These are phyloP conservation scores for Stachybotrys echinatus DNA, from an alignment of 2,329 filamentous ascomycete species.

Conservation along the genomic window DNA sequence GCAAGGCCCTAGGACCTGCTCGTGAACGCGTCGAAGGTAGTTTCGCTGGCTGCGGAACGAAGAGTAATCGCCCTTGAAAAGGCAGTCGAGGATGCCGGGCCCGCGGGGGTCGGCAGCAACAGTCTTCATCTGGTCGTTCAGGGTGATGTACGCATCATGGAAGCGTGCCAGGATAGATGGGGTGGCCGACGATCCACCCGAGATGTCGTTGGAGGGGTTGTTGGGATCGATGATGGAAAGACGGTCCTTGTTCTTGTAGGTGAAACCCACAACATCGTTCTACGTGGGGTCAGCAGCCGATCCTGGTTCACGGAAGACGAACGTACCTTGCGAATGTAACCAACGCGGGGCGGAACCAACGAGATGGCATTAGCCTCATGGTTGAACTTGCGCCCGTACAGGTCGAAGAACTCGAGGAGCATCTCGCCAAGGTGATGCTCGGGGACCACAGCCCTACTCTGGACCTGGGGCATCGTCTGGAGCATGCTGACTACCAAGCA, in stretches of 20 bases:
- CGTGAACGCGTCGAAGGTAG: conserved; percentile 51
- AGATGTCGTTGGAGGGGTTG: conserved; percentile 78
- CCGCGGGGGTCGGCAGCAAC: conserved; percentile 29
- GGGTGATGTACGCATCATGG: conserved; percentile 50
- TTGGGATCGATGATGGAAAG: conserved; percentile 93
- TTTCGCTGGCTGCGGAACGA: conserved; percentile 66
- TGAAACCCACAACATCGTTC: conserved; percentile 38
- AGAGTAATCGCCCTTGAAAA: conserved; percentile 75
- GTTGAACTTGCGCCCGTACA: conserved; percentile 82
- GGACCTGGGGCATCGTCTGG: conserved; percentile 69
- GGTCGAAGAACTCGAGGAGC: conserved; percentile 80
- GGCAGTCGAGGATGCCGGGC: conserved; percentile 56
- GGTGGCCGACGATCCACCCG: conserved; percentile 75
- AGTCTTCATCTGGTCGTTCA: conserved; percentile 54
- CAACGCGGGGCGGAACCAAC: conserved; percentile 61
- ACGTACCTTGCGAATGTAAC: conserved; percentile 71
- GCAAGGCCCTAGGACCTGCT: conserved; percentile 29
- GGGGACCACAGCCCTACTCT: conserved; percentile 52
- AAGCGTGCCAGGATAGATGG: conserved; percentile 65
- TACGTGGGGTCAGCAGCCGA: conserved; percentile 15
- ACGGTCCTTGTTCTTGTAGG: conserved; percentile 58
- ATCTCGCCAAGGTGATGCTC: conserved; percentile 72
- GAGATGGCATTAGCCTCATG: conserved; percentile 65
- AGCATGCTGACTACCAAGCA: conserved; percentile 89
- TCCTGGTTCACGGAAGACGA: conserved; percentile 5